These are phyloP conservation scores for Cryptococcus sp. DNA, from an alignment of 1,284 basidiomycete species.

Conservation along the genomic window DNA sequence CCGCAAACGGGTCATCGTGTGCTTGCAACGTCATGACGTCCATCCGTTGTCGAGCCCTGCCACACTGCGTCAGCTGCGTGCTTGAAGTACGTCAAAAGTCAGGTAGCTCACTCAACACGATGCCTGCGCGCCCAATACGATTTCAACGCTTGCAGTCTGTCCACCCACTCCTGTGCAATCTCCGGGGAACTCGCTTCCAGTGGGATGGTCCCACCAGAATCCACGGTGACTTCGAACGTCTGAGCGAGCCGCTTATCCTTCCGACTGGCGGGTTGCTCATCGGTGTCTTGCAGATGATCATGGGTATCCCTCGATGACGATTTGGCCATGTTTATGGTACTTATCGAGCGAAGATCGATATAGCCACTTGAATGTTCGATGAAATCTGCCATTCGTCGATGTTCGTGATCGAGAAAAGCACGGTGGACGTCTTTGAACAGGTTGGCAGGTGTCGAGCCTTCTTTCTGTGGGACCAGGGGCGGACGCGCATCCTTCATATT, in stretches of 20 bases:
- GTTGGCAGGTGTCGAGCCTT: conserved; percentile 35
- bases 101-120: conserved; percentile 43
- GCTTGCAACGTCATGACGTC: conserved; percentile 30
- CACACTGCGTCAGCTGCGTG: neutral
- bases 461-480: conserved; percentile 34
- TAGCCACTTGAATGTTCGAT: conserved; percentile 39
- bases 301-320: neutral
- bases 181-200: conserved; percentile 37
- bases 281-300: neutral
- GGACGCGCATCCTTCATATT: conserved; percentile 30
- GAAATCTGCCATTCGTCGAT: conserved; percentile 32
- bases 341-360: conserved; percentile 47
- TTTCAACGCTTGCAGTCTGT: conserved; percentile 30
- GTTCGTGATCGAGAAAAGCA: conserved; percentile 36
- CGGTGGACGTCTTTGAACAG: conserved; percentile 39
- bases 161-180: conserved; percentile 48
- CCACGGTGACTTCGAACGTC: conserved; percentile 36
- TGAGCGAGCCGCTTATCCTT: conserved; percentile 5
- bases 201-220: conserved; percentile 17
- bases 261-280: conserved; percentile 3
- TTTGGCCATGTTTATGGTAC: conserved; percentile 23
- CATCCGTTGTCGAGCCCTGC: conserved; percentile 49
- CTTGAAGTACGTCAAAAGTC: neutral
- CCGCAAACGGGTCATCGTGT: conserved; percentile 25
- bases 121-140: conserved; percentile 45